Percentiles rank a stretch among this genome's conserved stretches.
Evolutionary conservation across 306 rosid genomes (phyloP).

Genomic region (Cyclanthera cordifolia): DNA sequence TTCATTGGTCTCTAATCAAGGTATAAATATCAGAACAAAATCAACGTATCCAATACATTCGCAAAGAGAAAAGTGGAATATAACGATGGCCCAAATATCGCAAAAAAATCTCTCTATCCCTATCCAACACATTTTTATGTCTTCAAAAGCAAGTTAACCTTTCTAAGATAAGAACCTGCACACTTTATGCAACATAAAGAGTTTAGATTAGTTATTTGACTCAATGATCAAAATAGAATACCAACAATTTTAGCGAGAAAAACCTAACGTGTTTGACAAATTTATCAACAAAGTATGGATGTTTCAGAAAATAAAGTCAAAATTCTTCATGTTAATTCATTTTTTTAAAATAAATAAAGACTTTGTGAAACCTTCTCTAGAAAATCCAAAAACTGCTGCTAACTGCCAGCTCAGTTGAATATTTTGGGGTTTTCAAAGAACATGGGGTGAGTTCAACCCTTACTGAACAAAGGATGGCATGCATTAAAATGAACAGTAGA

Average conservation of each 20-base stretch:
- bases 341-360: not conserved
- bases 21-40: not conserved
- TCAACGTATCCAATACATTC: constrained; percentile 1
- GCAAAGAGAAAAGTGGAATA: too few relatives aligned
- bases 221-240: not conserved
- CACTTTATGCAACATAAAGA: not conserved
- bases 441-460: not conserved
- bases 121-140: not conserved
- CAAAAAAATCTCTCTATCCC: too few relatives aligned
- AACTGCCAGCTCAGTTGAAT: not conserved
- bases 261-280: not conserved
- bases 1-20: not conserved
- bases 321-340: not conserved
- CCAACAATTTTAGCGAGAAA: not conserved
- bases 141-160: not conserved
- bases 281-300: not conserved
- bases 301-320: not conserved
- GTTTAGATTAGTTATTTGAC: not conserved
- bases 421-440: not conserved
- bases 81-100: too few relatives aligned
- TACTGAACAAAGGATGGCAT: not conserved
- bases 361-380: not conserved
- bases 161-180: not conserved
- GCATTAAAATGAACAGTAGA: not conserved
- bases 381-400: not conserved